These are phyloP conservation scores for Brassica hybrid DNA, from an alignment of 441 rosid species.

Conservation along the genomic window DNA sequence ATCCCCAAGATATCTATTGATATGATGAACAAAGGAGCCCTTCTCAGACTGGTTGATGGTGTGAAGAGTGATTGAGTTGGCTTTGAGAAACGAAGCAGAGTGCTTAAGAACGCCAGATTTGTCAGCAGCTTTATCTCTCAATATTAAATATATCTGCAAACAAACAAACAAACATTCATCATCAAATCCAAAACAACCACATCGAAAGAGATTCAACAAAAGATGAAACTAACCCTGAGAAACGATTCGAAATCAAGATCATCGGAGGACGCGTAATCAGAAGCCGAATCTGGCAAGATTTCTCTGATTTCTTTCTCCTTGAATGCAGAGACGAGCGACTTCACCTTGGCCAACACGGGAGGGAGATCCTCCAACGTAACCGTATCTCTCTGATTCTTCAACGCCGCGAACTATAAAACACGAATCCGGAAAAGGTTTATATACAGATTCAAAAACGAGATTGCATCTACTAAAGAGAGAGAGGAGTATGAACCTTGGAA, in stretches of 20 bases:
- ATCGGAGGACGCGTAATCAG: constrained; percentile 33
- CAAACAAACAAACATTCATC: background rate
- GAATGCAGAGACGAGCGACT: constrained; percentile 55
- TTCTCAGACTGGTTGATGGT: constrained; percentile 71
- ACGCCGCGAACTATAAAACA: constrained; percentile 48
- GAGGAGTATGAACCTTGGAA: constrained; percentile 40
- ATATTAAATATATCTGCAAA: constrained; percentile 53
- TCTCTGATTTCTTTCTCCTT: constrained; percentile 64
- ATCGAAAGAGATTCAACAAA: background rate
- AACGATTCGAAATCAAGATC: constrained; percentile 70
- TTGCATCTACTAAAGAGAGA: constrained; percentile 14
- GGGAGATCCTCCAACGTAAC: constrained; percentile 59
- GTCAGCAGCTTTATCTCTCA: constrained; percentile 60
- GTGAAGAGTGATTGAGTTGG: constrained; percentile 60
- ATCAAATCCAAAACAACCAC: constrained; percentile 24
- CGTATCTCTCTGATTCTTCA: constrained; percentile 58
- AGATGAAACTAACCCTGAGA: constrained; percentile 54
- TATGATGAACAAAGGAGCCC: constrained; percentile 73
- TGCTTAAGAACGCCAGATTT: constrained; percentile 61
- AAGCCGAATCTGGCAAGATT: constrained; percentile 45
- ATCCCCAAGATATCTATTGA: constrained; percentile 68
- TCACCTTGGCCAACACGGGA: constrained; percentile 54
- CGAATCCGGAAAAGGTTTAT: constrained; percentile 4
- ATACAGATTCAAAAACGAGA: background rate
- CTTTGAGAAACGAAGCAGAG: constrained; percentile 66